Percentiles rank a stretch among this genome's conserved stretches.
Evolutionary conservation across 2,329 filamentous ascomycete genomes (phyloP).

Genomic region (Fusarium brevicatenulatum): DNA sequence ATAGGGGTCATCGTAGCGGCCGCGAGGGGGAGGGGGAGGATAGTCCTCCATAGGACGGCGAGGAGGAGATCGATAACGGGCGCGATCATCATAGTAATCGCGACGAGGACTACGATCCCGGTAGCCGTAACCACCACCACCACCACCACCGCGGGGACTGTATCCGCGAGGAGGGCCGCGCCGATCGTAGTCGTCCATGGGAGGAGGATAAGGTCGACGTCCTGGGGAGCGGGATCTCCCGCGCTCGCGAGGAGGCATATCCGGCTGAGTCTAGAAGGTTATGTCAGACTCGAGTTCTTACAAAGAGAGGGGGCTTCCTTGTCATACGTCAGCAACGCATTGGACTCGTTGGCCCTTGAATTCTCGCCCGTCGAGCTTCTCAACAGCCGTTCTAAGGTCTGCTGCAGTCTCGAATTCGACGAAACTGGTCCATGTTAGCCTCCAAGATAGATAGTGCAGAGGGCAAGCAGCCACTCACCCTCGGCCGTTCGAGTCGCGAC

Average conservation of each 20-base stretch:
- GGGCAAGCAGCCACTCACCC: slow-evolving; percentile 69
- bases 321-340: slow-evolving; percentile 82
- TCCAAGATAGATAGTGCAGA: not conserved
- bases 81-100: slow-evolving; percentile 88
- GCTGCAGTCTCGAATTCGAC: slow-evolving; percentile 96
- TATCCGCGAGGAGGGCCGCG: slow-evolving; percentile 83
- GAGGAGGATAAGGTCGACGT: slow-evolving; percentile 72
- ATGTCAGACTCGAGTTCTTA: slow-evolving; percentile 35
- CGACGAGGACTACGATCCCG: slow-evolving; percentile 87
- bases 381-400: slow-evolving; percentile 89
- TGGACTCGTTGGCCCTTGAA: slow-evolving; percentile 91
- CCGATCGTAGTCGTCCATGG: slow-evolving; percentile 83
- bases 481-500: slow-evolving; percentile 71
- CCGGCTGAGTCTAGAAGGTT: slow-evolving; percentile 76
- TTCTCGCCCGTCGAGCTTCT: slow-evolving; percentile 91
- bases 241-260: slow-evolving; percentile 73
- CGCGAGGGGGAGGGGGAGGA: slow-evolving; percentile 71
- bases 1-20: slow-evolving; percentile 82
- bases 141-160: slow-evolving; percentile 77
- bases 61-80: slow-evolving; percentile 82
- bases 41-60: slow-evolving; percentile 85
- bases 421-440: slow-evolving; percentile 69
- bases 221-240: slow-evolving; percentile 83
- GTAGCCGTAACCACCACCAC: slow-evolving; percentile 75
- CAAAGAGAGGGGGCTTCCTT: slow-evolving; percentile 2